A percentile compares a stretch with the other conserved stretches of the same genome.
phyloP scores from a whole-genome alignment of 202 grass and related monocot genomes.

The Setaria italica region DNA sequence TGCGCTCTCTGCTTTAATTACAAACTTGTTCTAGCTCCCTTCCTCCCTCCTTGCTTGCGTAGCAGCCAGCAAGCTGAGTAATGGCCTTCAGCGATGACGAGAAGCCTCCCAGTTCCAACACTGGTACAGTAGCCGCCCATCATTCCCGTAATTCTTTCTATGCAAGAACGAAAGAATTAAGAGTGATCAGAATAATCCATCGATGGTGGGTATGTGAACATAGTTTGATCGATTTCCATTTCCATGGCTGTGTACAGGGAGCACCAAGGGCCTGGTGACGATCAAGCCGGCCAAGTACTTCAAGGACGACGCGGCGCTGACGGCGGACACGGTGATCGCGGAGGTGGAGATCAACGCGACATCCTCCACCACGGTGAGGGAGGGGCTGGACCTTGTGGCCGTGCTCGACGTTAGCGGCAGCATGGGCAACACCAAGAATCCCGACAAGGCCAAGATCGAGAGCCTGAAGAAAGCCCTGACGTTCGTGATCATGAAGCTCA shows the following conservation, averaged over 20 bases:
- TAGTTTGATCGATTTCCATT: not conserved
- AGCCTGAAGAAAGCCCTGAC: conserved; percentile 40
- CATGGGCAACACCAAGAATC: conserved; percentile 24
- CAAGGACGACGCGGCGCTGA: not conserved
- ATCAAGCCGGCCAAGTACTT: not conserved
- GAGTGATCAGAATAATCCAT: too few relatives aligned
- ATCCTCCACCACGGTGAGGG: not conserved
- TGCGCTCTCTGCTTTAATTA: too few relatives aligned
- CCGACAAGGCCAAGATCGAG: conserved; percentile 20
- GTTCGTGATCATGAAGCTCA: conserved; percentile 60
- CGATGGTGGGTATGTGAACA: too few relatives aligned
- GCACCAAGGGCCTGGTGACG: conserved; percentile 4
- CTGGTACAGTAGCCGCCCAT: not conserved
- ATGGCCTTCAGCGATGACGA: not conserved
- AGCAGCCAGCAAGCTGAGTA: not conserved
- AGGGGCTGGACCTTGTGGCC: conserved; percentile 32
- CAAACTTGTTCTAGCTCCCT: too few relatives aligned
- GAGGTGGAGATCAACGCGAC: conserved; percentile 2
- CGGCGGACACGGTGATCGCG: conserved; percentile 12
- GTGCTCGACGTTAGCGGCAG: conserved; percentile 43
- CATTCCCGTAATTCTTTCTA: not conserved
- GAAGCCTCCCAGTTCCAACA: not conserved
- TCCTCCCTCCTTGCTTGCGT: not conserved
- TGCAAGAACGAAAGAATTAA: too few relatives aligned
- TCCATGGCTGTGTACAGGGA: not conserved